Evolutionary conservation across 495 filamentous ascomycete species (phyloP).

Genomic region (Penicillium flavigenum): DNA sequence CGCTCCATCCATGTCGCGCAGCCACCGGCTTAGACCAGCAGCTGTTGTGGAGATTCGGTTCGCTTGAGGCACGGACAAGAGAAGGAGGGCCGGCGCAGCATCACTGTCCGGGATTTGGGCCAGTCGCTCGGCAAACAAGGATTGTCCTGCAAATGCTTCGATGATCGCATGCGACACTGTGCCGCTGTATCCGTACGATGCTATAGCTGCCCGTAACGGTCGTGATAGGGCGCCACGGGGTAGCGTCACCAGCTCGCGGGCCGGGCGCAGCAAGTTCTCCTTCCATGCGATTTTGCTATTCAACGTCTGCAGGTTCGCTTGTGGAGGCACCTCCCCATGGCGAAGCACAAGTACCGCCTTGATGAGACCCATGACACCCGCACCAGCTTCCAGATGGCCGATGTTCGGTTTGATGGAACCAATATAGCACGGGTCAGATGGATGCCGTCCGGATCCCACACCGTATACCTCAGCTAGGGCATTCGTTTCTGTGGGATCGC

Average conservation of each 20-base stretch:
- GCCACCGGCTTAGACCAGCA: no score
- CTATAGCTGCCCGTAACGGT: no score
- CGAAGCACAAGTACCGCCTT: constrained; percentile 54
- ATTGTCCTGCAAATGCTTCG: no score
- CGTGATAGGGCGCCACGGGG: no score
- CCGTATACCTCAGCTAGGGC: constrained; percentile 13
- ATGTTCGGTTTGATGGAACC: constrained; percentile 52
- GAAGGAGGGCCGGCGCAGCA: no score
- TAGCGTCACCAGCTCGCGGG: constrained; percentile 21
- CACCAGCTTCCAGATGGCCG: constrained; percentile 52
- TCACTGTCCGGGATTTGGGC: no score
- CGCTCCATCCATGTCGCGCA: no score
- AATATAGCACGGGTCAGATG: constrained; percentile 22
- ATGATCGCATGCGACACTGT: no score
- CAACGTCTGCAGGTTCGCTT: constrained; percentile 37
- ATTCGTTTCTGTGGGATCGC: constrained; percentile 40
- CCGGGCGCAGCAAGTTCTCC: background rate
- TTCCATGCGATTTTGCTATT: constrained; percentile 23
- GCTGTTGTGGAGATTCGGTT: no score
- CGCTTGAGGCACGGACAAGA: no score
- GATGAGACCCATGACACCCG: constrained; percentile 56
- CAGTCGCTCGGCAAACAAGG: no score
- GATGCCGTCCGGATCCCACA: constrained; percentile 6
- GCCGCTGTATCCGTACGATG: no score
- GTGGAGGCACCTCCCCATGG: constrained; percentile 51